These are phyloP conservation scores for Alternaria longipes DNA, from an alignment of 2,329 filamentous ascomycete genomes.

Conservation along the genomic window DNA sequence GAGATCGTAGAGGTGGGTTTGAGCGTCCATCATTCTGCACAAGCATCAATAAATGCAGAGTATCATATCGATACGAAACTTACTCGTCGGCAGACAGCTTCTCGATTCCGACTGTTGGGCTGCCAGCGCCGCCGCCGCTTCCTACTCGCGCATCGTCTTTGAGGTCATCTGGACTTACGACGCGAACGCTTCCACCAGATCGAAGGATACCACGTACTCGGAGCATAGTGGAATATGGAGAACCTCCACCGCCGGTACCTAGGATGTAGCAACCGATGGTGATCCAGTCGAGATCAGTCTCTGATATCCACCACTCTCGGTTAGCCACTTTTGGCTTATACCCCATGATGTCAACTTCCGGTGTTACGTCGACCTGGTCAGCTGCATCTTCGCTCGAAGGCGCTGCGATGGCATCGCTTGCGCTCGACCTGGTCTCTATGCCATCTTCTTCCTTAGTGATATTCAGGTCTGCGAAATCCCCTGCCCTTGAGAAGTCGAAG, in stretches of 20 bases:
- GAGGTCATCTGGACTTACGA: conserved; percentile 55
- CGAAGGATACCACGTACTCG: conserved; percentile 54
- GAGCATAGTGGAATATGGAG: conserved; percentile 57
- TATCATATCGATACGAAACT: conserved; percentile 12
- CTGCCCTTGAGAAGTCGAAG: conserved; percentile 50
- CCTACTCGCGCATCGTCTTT: conserved; percentile 57
- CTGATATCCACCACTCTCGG: conserved; percentile 57
- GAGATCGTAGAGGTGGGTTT: conserved; percentile 47
- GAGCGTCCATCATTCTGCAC: conserved; percentile 49
- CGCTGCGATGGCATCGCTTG: conserved; percentile 17
- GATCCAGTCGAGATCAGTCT: conserved; percentile 58
- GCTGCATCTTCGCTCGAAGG: conserved; percentile 27
- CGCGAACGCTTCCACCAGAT: conserved; percentile 52
- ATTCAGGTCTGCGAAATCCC: conserved; percentile 38
- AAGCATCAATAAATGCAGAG: conserved; percentile 3
- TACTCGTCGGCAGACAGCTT: conserved; percentile 55
- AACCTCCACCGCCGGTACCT: conserved; percentile 60
- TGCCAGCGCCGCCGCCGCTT: conserved; percentile 57
- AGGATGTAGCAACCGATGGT: conserved; percentile 60
- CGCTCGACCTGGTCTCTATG: conserved; percentile 11
- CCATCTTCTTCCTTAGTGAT: conserved; percentile 31
- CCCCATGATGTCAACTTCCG: conserved; percentile 39
- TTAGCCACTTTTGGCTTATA: conserved; percentile 54
- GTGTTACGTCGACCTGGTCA: conserved; percentile 26
- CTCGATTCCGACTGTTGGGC: conserved; percentile 56